Conservation (phyloP, 2,329 filamentous ascomycete species). For the Pseudocercospora eumusae region DNA sequence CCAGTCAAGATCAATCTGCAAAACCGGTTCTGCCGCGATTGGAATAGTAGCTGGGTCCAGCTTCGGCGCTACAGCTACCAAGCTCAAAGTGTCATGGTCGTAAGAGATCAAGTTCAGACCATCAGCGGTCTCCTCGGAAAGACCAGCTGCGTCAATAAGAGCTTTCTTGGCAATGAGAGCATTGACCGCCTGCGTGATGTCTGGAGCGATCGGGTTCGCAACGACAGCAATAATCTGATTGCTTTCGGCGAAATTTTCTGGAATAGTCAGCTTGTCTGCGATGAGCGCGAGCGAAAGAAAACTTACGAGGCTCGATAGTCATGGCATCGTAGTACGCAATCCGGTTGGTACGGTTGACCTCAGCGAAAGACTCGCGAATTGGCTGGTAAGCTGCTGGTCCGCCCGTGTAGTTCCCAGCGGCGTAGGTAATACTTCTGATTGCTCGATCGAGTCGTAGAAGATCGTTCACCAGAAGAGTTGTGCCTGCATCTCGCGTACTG, state of each 20-base stretch:
- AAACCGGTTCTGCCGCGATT: constrained; percentile 23
- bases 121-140: constrained; percentile 27
- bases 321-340: constrained; percentile 31
- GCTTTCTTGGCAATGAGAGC: constrained; percentile 30
- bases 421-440: constrained; percentile 25
- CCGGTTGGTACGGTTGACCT: constrained; percentile 30
- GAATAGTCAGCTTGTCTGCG: not conserved
- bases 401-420: constrained; percentile 25
- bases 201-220: constrained; percentile 27
- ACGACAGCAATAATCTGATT: constrained; percentile 30
- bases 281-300: not conserved
- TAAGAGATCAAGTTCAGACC: constrained; percentile 28
- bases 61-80: constrained; percentile 28
- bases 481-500: constrained; percentile 24
- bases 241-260: constrained; percentile 26
- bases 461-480: constrained; percentile 25
- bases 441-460: constrained; percentile 25
- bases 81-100: constrained; percentile 28
- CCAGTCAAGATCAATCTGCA: constrained; percentile 29
- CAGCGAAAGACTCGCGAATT: constrained; percentile 27
- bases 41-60: constrained; percentile 27
- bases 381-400: constrained; percentile 23
- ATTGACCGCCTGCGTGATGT: constrained; percentile 29
- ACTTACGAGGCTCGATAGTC: constrained; percentile 28
- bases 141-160: constrained; percentile 26